phyloP scores from a whole-genome alignment of 164 flowering plant genomes.

The Amborella trichopoda region DNA sequence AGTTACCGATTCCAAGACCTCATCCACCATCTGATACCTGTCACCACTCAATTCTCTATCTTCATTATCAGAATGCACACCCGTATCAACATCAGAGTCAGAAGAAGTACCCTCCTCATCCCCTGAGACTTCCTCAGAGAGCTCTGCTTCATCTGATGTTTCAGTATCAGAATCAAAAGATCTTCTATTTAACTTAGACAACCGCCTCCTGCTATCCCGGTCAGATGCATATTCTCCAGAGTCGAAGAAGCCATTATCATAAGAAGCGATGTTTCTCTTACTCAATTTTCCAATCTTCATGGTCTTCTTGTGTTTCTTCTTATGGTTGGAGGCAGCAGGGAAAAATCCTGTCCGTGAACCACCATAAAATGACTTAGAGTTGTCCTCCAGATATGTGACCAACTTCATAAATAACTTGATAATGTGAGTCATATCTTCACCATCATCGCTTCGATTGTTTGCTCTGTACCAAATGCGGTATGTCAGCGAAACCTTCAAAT shows the following conservation, averaged over 20 bases:
- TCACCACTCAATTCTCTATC: conserved; percentile 30
- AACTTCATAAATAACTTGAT: conserved; percentile 54
- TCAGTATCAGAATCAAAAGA: conserved; percentile 75
- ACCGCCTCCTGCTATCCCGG: conserved; percentile 61
- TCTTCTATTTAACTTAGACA: conserved; percentile 62
- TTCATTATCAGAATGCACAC: conserved; percentile 30
- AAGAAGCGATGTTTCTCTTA: conserved; percentile 32
- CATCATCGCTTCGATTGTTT: conserved; percentile 52
- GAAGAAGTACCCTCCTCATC: conserved; percentile 51
- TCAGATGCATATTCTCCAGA: conserved; percentile 65
- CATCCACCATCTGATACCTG: conserved; percentile 29
- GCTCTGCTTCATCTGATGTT: conserved; percentile 66
- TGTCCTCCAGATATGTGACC: conserved; percentile 49
- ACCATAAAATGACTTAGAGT: conserved; percentile 27
- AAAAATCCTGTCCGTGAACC: conserved; percentile 29
- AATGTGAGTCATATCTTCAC: conserved; percentile 62
- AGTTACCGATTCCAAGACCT: conserved; percentile 38
- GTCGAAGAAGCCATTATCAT: conserved; percentile 37
- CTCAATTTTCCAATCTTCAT: conserved; percentile 38
- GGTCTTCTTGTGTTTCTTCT: conserved; percentile 36
- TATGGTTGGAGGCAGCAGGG: conserved; percentile 40
- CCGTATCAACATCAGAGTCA: conserved; percentile 75
- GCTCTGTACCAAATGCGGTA: conserved; percentile 30
- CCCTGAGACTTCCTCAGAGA: conserved; percentile 40
- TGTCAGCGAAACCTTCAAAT: too few species aligned